Evolutionary conservation across 495 filamentous ascomycete genomes (phyloP).

Genomic region (Astrothelium macrocarpum): DNA sequence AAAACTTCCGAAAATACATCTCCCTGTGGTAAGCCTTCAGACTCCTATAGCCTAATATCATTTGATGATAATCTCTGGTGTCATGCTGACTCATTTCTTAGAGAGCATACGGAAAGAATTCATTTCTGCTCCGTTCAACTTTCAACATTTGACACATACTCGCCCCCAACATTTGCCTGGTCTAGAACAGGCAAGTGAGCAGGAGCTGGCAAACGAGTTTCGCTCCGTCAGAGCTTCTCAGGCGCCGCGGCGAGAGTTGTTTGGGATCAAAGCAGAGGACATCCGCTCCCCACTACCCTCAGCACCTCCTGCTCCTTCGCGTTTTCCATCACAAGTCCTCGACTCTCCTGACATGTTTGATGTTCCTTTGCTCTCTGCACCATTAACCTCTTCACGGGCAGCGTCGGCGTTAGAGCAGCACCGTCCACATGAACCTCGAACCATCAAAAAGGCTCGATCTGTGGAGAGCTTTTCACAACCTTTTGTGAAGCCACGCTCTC

Average conservation of each 20-base stretch:
- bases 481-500: slow-evolving; percentile 15
- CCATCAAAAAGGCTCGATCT: slow-evolving; percentile 5
- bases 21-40: neutral
- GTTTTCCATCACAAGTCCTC: neutral
- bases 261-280: slow-evolving; percentile 54
- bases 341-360: slow-evolving; percentile 1
- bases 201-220: slow-evolving; percentile 57
- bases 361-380: slow-evolving; percentile 5
- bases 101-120: slow-evolving; percentile 12
- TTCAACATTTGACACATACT: slow-evolving; percentile 78
- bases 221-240: slow-evolving; percentile 60
- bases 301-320: neutral
- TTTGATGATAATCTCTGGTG: neutral
- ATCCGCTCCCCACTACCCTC: slow-evolving; percentile 34
- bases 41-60: neutral
- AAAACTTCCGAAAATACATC: neutral
- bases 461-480: slow-evolving; percentile 28
- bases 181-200: slow-evolving; percentile 46
- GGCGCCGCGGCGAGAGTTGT: slow-evolving; percentile 47
- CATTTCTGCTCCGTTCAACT: slow-evolving; percentile 81
- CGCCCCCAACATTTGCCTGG: slow-evolving; percentile 52
- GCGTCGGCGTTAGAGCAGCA: neutral
- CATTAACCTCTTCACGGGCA: neutral
- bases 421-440: neutral
- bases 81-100: neutral